These are phyloP conservation scores for Endocalyx cinctus DNA, from an alignment of 2,329 filamentous ascomycete species.

Conservation along the genomic window DNA sequence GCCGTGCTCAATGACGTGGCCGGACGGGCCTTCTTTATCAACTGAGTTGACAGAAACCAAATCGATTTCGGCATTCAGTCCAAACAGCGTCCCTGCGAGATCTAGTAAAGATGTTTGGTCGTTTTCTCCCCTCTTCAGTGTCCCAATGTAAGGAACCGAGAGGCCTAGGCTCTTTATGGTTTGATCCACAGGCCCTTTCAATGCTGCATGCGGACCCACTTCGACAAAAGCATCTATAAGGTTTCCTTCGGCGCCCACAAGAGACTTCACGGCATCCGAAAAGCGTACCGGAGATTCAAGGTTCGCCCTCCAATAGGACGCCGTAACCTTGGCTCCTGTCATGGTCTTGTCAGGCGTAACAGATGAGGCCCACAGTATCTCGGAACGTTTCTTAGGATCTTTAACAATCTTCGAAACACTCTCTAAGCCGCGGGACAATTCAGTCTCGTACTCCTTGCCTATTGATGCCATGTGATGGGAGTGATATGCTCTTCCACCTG, in stretches of 20 bases:
- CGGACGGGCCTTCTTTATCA: background rate
- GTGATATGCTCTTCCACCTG: conserved; percentile 23
- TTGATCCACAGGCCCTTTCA: conserved; percentile 6
- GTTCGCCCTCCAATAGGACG: conserved; percentile 11
- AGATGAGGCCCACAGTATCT: conserved; percentile 6
- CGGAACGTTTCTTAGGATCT: background rate
- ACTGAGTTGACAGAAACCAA: conserved; percentile 6
- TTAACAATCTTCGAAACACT: background rate
- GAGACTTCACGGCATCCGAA: conserved; percentile 2
- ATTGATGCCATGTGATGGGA: conserved; percentile 20
- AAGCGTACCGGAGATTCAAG: conserved; percentile 12
- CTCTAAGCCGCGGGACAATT: background rate
- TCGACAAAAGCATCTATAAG: conserved; percentile 5
- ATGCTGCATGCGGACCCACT: conserved; percentile 9
- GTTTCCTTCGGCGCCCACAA: background rate
- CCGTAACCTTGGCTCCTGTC: background rate
- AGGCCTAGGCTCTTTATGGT: conserved; percentile 3
- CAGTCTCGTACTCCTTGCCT: conserved; percentile 1
- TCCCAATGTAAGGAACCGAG: background rate
- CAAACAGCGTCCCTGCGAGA: conserved; percentile 7
- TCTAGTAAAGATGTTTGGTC: background rate
- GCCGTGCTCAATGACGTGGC: conserved; percentile 3
- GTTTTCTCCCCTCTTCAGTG: conserved; percentile 3
- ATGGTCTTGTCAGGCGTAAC: conserved; percentile 3
- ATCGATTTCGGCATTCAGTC: conserved; percentile 4